These are phyloP conservation scores for Rhodotorula sp. DNA, from an alignment of 1,284 basidiomycete species.

Conservation along the genomic window DNA sequence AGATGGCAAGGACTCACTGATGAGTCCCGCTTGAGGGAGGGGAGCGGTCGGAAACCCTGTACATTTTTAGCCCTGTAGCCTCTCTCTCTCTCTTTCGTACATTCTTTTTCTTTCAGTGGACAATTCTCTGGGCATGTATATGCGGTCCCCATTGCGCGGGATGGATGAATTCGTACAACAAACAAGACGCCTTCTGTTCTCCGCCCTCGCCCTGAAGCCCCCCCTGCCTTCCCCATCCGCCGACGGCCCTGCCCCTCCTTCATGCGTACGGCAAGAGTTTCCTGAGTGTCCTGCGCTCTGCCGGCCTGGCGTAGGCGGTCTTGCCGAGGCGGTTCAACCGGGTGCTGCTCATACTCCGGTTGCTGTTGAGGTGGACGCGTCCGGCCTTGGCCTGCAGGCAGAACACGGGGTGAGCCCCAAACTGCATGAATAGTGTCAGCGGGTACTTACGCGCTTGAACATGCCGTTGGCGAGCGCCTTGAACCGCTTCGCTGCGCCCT, in stretches of 20 bases:
- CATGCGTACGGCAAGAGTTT: slow-evolving; percentile 36
- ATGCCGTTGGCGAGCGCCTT: slow-evolving; percentile 37
- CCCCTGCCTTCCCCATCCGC: background rate
- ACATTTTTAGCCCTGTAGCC: background rate
- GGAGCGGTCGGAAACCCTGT: background rate
- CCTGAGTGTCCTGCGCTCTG: slow-evolving; percentile 28
- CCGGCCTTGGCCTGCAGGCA: slow-evolving; percentile 23
- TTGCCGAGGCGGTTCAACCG: slow-evolving; percentile 37
- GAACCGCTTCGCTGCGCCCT: slow-evolving; percentile 41
- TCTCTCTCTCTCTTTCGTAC: background rate
- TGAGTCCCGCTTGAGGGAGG: background rate
- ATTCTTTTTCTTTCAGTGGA: too few relatives aligned
- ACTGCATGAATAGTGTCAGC: background rate
- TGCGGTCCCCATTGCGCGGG: too few relatives aligned
- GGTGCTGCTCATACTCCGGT: slow-evolving; percentile 21
- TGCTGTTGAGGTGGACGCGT: slow-evolving; percentile 32
- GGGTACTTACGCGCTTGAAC: slow-evolving; percentile 36
- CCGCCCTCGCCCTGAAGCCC: too few relatives aligned
- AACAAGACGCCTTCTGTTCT: background rate
- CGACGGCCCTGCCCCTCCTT: background rate
- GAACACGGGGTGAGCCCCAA: background rate
- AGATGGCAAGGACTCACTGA: slow-evolving; percentile 40
- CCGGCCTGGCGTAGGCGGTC: slow-evolving; percentile 28
- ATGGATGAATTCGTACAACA: too few relatives aligned
- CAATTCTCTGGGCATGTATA: too few relatives aligned